Evolutionary conservation across 192 early-diverging fungal genomes (phyloP), one percentile per base, ranked within the genome.

Genomic region (Entomortierella parvispora): DNA sequence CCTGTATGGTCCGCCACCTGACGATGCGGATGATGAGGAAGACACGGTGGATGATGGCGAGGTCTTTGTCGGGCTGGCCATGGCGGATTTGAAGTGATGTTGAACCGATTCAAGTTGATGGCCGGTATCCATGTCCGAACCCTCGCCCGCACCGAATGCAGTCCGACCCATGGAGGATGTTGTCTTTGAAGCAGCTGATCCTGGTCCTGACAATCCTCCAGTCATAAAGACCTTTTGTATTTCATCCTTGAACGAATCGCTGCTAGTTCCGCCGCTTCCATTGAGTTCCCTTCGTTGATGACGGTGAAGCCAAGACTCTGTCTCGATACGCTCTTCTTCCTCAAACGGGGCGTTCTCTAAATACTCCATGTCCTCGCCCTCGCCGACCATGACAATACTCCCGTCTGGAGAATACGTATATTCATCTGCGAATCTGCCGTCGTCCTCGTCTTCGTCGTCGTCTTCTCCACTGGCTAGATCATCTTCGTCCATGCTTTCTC

Each of bases 281-380:
- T 40, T 52, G 12, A 20, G 2, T 15, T 67, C 54, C 47, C 57
- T 43, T 51, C 34, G 54, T 20, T 43, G 22, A 45, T 58, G 37
- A 29, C 28, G 31, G 23, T 28, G 56, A 33, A 68, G 31, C 71
- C 71, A 76, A 1, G 44, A 58, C 18, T 69, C 69, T 2, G 77
- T 54, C 28, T 58, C 63, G 15, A 65, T 56, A 23, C 26, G 69
- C 29, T 66, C 55, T 10, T 52, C 45, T 4, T 65, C 61, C 17
- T 65, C 77, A 32, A 55, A 71, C 2, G 61, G 40, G 1, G 28
- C 57, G 3, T 60, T 37, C 14, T 56, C 49, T 1, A 71, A 15
- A 17, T 79, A 79, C 25, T 77, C 74, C 28, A 77, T 64, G 28
- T 77, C 74, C 15, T 77, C 74, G n/a, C 74, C 66, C 42, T 77